Base-by-base conservation (phyloP, 2,329 filamentous ascomycete genomes). In the Beauveria pseudobassiana region DNA sequence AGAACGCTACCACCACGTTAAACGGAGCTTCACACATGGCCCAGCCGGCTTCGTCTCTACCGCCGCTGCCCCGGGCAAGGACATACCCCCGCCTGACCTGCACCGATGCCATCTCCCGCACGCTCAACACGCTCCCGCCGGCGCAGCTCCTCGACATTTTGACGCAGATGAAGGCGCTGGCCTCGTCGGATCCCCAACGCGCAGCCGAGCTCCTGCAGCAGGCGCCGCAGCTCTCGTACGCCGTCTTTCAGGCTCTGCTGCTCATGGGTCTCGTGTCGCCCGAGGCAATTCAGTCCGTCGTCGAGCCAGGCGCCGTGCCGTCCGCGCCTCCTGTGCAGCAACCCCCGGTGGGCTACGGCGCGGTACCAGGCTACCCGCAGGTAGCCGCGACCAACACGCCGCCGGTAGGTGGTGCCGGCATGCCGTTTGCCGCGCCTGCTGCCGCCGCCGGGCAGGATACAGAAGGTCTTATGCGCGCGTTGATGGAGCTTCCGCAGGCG, bases 261-360 rank as follows among this genome's bases (percentile, higher is more conserved):
- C 85, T 97, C 43, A 95, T 98, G 85, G 91, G 92, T 51, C 86
- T 98, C 10, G 91, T 98, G 61, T 93, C 95, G 62, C 89, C 91
- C 16, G 87, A 87, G 68, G 87, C 92, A 3, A 87, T 98, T 60
- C 84, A 88, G 65, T 87, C 89, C 5, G 90, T 98, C 34, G 82
- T 97, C 59, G 90, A 96, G 70, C 76, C 79, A 5, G 65, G 80
- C 77, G 72, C 4, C 14, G 34, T 2, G 34, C 34, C 77, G 73
- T 65, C 76, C 72, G 9, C 76, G 78, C 64, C 74, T 76, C 70
- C 70, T 38, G 66, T 71, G 34, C 74, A 73, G 12, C 71, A 76
- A 3, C 67, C 73, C 1, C 63, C 73, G 3, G 64, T 52, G 2
- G 62, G 69, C 60, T 62, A 62, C n/a, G 38, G 24, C 42, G 46